A percentile compares a stretch with the other conserved stretches of the same genome.
These are phyloP conservation scores for Rhodotorula mucilaginosa DNA, from an alignment of 1,284 basidiomycete species.

Conservation along the genomic window DNA sequence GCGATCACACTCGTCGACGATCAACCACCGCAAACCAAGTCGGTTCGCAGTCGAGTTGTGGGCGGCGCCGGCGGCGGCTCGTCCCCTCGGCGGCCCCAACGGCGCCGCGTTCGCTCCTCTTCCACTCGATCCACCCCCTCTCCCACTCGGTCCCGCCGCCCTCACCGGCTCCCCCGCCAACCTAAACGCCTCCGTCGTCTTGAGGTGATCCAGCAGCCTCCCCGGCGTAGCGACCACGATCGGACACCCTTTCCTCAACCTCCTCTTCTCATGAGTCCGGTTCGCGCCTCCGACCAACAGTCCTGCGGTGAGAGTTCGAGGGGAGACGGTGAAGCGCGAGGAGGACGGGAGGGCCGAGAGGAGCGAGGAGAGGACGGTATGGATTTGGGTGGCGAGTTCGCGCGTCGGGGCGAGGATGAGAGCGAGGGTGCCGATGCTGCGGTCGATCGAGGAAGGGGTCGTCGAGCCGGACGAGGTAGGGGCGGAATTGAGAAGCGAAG, in stretches of 20 bases:
- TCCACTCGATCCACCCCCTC: constrained; percentile 6
- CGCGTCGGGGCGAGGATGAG: constrained; percentile 93
- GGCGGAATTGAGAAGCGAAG: constrained; percentile 60
- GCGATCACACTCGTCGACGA: constrained; percentile 95
- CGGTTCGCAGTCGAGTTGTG: constrained; percentile 23
- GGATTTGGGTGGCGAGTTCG: constrained; percentile 92
- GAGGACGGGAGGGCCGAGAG: constrained; percentile 54
- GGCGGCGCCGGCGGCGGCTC: not conserved
- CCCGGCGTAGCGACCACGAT: constrained; percentile 71
- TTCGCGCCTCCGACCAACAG: constrained; percentile 78
- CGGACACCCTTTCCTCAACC: constrained; percentile 68
- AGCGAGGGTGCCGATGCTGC: constrained; percentile 79
- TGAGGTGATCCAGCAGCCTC: constrained; percentile 69
- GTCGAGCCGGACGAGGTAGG: not conserved
- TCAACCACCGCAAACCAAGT: constrained; percentile 68
- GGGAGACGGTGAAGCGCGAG: constrained; percentile 38
- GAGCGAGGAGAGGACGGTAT: constrained; percentile 64
- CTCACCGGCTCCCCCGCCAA: constrained; percentile 42
- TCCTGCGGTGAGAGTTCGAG: constrained; percentile 70
- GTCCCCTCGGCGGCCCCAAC: constrained; percentile 1
- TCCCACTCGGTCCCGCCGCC: not conserved
- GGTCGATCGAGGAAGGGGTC: constrained; percentile 8
- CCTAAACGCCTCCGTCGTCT: constrained; percentile 62
- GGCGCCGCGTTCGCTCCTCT: constrained; percentile 17
- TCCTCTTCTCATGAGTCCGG: constrained; percentile 69